Conservation (phyloP, 495 filamentous ascomycete genomes). For the Neurospora sp. region DNA sequence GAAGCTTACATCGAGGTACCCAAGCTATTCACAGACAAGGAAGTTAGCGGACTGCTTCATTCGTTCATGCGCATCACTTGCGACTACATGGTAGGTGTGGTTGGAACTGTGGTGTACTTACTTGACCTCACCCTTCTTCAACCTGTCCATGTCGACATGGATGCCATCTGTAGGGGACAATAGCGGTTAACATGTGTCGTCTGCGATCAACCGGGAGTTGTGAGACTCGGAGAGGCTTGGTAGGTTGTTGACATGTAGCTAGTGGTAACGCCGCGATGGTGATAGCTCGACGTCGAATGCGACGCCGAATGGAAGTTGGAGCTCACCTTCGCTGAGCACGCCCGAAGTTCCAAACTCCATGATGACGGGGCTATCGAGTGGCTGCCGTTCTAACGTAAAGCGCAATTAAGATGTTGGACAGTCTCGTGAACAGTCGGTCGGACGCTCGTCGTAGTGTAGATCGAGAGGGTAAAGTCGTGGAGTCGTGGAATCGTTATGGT, state of each 20-base stretch:
- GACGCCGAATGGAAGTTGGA: neutral
- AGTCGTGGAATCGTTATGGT: neutral
- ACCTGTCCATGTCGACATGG: constrained; percentile 92
- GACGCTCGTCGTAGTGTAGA: neutral
- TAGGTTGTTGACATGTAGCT: neutral
- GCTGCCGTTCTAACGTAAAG: neutral
- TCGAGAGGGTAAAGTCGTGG: neutral
- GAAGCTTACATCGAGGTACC: constrained; percentile 90
- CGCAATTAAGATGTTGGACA: neutral
- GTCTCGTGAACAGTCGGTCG: neutral
- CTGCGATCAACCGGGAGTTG: constrained; percentile 4
- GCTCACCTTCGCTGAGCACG: constrained; percentile 60
- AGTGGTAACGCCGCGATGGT: neutral
- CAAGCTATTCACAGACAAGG: constrained; percentile 43
- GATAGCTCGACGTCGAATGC: neutral
- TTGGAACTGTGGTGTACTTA: constrained; percentile 35
- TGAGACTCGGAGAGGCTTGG: neutral
- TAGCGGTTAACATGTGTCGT: neutral
- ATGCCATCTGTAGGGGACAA: constrained; percentile 70
- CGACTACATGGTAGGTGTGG: neutral
- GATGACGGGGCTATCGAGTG: constrained; percentile 6
- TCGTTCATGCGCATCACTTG: neutral
- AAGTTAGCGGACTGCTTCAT: constrained; percentile 9
- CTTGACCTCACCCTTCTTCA: constrained; percentile 53
- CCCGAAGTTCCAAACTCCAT: constrained; percentile 58